Conservation (phyloP, 768 basidiomycete genomes). For the Tephrocybe rancida region DNA sequence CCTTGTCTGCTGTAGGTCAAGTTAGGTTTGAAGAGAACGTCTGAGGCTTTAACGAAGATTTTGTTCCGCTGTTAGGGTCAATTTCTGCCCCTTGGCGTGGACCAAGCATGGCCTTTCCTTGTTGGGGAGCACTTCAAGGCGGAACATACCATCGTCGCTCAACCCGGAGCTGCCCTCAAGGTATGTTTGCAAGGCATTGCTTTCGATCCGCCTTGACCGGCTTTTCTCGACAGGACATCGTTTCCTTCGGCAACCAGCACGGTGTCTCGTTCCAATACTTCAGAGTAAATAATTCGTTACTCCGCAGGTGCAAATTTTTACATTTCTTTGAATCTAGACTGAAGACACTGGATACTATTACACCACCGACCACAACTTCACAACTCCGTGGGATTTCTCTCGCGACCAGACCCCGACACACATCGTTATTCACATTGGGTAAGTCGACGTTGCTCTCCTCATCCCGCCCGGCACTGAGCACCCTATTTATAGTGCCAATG, state of each 20-base stretch:
- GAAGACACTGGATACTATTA: conserved; percentile 60
- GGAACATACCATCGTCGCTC: conserved; percentile 53
- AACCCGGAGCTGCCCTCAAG: conserved; percentile 48
- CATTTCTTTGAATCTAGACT: conserved; percentile 35
- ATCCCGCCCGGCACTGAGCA: too few relatives aligned
- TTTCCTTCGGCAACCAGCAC: neutral
- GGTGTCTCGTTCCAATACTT: neutral
- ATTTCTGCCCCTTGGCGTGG: conserved; percentile 52
- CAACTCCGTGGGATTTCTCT: conserved; percentile 58
- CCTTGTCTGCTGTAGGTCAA: conserved; percentile 49
- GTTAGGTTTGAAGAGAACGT: neutral
- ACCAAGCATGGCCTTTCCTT: conserved; percentile 60
- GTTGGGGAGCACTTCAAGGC: conserved; percentile 48
- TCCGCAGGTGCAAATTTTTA: neutral
- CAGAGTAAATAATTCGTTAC: neutral
- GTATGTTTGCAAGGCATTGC: neutral
- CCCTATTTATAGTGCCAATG: too few relatives aligned
- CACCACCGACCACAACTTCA: conserved; percentile 59
- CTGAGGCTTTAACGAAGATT: too few relatives aligned
- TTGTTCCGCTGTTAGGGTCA: too few relatives aligned
- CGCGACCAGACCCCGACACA: conserved; percentile 53
- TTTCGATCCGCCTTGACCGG: neutral
- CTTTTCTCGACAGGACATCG: neutral
- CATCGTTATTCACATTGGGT: conserved; percentile 54
- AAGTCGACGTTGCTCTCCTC: neutral